Percentiles rank a stretch among this genome's conserved stretches.
Conservation (phyloP, 208 protist genomes). For the Acanthamoeba lenticulata region DNA sequence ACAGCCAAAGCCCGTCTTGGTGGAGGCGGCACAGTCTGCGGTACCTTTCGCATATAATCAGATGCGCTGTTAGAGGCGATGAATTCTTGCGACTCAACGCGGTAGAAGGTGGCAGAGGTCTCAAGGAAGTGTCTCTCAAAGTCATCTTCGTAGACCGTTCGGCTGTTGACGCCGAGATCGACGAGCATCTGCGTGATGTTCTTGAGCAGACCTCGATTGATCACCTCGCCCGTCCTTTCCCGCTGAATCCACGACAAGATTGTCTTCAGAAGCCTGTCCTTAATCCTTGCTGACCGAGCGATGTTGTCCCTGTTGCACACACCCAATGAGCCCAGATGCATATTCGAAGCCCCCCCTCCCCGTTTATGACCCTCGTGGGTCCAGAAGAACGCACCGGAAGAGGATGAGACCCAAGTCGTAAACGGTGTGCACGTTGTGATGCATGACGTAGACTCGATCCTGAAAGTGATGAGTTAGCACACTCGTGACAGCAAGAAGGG, state of each 20-base stretch:
- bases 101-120: slow-evolving; percentile 82
- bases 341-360: neutral
- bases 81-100: slow-evolving; percentile 78
- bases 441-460: slow-evolving; percentile 84
- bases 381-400: neutral
- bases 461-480: neutral
- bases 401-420: slow-evolving; percentile 84
- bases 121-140: slow-evolving; percentile 86
- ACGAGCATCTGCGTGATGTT: slow-evolving; percentile 83
- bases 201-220: slow-evolving; percentile 79
- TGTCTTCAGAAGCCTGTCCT: slow-evolving; percentile 79
- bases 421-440: slow-evolving; percentile 82
- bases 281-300: slow-evolving; percentile 74
- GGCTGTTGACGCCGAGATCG: slow-evolving; percentile 78
- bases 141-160: slow-evolving; percentile 83
- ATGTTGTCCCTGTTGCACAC: slow-evolving; percentile 79
- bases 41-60: slow-evolving; percentile 85
- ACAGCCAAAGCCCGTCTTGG: no score
- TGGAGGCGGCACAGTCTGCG: no score
- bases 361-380: no score
- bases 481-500: neutral
- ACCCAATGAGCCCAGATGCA: neutral
- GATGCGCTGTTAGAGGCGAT: slow-evolving; percentile 79
- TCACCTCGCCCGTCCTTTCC: slow-evolving; percentile 82
- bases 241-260: slow-evolving; percentile 80